A percentile compares a stretch with the other conserved stretches of the same genome.
Conservation (phyloP, 106 monocot species). For the Chionographis japonica region DNA sequence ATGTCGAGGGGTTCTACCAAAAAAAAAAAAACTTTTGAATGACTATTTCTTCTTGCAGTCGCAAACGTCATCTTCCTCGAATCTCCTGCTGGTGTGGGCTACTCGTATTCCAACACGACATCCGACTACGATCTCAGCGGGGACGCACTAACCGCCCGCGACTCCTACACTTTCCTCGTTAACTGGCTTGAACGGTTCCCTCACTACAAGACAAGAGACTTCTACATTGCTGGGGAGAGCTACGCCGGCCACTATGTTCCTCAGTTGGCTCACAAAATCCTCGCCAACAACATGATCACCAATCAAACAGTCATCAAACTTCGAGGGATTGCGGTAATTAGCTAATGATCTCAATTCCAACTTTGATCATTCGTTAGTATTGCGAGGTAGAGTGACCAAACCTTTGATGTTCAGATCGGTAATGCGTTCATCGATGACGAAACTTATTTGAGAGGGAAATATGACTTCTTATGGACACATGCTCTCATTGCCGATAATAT, state of each 20-base stretch:
- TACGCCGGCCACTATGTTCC: constrained; percentile 24
- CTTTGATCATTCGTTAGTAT: background rate
- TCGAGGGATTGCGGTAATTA: constrained; percentile 24
- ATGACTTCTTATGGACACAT: constrained; percentile 26
- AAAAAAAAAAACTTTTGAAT: background rate
- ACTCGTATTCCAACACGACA: constrained; percentile 27
- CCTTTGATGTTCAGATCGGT: constrained; percentile 14
- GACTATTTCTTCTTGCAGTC: background rate
- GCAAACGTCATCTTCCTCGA: constrained; percentile 32
- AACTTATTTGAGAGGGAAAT: background rate
- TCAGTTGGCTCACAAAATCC: constrained; percentile 3
- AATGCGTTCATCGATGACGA: constrained; percentile 15
- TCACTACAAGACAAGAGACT: constrained; percentile 13
- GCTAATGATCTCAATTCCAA: background rate
- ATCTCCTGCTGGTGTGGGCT: constrained; percentile 20
- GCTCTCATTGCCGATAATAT: constrained; percentile 20
- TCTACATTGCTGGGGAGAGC: constrained; percentile 26
- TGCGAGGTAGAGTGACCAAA: background rate
- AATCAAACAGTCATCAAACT: constrained; percentile 26
- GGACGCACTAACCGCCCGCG: constrained; percentile 4
- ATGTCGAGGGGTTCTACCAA: background rate
- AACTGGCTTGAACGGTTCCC: constrained; percentile 30
- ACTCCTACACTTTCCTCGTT: constrained; percentile 9
- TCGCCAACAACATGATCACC: constrained; percentile 3
- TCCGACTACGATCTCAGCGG: constrained; percentile 3